Conservation (phyloP, 148 eudicot species). For the Silene conica region DNA sequence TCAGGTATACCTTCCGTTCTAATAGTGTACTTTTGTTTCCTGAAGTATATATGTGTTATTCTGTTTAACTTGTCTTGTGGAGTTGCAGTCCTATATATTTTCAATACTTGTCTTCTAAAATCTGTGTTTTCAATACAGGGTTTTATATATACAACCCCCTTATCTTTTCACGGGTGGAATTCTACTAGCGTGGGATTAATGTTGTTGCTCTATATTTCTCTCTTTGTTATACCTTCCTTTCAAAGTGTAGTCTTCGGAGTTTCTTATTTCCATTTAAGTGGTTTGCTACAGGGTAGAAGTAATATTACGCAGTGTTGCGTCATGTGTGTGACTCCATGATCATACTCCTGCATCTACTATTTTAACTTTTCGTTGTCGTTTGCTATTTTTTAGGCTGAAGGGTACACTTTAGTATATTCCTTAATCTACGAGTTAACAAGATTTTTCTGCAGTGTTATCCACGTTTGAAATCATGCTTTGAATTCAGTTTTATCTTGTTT, state of each 20-base stretch:
- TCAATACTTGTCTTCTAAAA: background rate
- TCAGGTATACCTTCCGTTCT: constrained; percentile 44
- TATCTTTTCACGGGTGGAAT: background rate
- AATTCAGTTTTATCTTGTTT: background rate
- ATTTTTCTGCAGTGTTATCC: background rate
- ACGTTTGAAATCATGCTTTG: background rate
- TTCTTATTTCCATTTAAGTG: background rate
- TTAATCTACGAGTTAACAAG: background rate
- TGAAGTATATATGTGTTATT: background rate
- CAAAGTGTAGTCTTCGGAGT: background rate
- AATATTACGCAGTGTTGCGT: background rate
- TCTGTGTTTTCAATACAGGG: background rate
- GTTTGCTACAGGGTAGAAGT: background rate
- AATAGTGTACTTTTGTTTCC: too few species aligned
- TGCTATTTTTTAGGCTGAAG: constrained; percentile 1
- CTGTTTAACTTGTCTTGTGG: background rate
- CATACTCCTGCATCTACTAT: background rate
- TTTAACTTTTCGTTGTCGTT: background rate
- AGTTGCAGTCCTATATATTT: background rate
- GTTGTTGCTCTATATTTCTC: background rate
- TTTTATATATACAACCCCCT: background rate
- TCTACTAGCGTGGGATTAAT: background rate
- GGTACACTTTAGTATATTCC: background rate
- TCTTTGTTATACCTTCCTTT: background rate
- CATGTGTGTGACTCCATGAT: constrained; percentile 4